A percentile compares a stretch with the other conserved stretches of the same genome.
phyloP scores from a whole-genome alignment of 2,329 filamentous ascomycete species.

The Parasarocladium wereldwijsianum region DNA sequence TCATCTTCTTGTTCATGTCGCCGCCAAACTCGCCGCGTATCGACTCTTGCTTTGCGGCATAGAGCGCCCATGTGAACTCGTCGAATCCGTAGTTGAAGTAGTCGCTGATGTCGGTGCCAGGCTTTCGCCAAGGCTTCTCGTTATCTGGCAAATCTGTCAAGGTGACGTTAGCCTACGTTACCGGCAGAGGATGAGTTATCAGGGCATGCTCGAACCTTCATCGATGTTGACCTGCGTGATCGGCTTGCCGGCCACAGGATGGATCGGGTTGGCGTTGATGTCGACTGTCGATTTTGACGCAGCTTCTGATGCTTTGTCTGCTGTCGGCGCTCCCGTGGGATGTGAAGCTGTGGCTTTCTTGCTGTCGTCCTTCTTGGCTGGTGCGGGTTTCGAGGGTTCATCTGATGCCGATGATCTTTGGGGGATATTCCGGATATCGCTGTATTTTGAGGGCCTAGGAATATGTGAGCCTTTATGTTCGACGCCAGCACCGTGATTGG shows the following conservation, averaged over 20 bases:
- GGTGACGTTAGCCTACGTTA: slow-evolving; percentile 5
- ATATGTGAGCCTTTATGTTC: too few relatives aligned
- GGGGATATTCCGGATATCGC: slow-evolving; percentile 50
- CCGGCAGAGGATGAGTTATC: background rate
- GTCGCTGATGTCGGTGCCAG: slow-evolving; percentile 86
- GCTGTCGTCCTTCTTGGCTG: slow-evolving; percentile 30
- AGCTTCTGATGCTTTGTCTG: slow-evolving; percentile 44
- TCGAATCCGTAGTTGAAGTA: slow-evolving; percentile 99
- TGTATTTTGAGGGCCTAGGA: slow-evolving; percentile 46
- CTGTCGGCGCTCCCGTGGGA: slow-evolving; percentile 26
- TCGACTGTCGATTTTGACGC: slow-evolving; percentile 72
- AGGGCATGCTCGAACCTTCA: slow-evolving; percentile 28
- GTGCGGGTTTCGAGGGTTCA: slow-evolving; percentile 26
- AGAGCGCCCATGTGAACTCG: slow-evolving; percentile 94
- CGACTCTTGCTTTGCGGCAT: slow-evolving; percentile 75
- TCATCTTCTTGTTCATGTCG: slow-evolving; percentile 65
- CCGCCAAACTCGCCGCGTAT: slow-evolving; percentile 64
- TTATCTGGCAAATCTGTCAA: slow-evolving; percentile 52
- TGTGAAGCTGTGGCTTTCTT: slow-evolving; percentile 15
- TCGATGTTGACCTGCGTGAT: slow-evolving; percentile 65
- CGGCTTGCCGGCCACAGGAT: slow-evolving; percentile 68
- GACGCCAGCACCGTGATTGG: too few relatives aligned
- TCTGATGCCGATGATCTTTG: slow-evolving; percentile 42
- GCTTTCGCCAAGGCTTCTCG: slow-evolving; percentile 89
- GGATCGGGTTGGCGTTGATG: slow-evolving; percentile 67